These are phyloP conservation scores for Salix exigua DNA, from an alignment of 345 rosid species.

Conservation along the genomic window DNA sequence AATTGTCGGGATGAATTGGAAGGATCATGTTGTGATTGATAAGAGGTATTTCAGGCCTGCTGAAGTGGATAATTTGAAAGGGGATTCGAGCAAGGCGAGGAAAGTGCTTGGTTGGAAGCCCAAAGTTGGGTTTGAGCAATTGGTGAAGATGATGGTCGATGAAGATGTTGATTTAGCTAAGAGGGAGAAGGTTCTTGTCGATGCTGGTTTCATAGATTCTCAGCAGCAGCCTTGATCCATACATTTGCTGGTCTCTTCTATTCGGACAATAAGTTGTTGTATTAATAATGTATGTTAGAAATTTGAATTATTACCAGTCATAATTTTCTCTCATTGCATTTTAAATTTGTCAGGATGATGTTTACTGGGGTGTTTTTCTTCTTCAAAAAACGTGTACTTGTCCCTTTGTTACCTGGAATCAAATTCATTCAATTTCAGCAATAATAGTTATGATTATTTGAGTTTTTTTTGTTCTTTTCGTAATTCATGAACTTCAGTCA, in stretches of 20 bases:
- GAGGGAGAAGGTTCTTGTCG: conserved; percentile 91
- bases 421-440: background rate
- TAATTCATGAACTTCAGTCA: background rate
- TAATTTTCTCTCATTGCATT: background rate
- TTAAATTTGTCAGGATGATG: background rate
- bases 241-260: background rate
- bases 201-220: conserved; percentile 83
- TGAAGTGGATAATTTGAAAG: conserved; percentile 56
- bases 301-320: background rate
- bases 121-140: conserved; percentile 65
- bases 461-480: background rate
- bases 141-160: conserved; percentile 94
- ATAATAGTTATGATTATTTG: no score
- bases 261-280: background rate
- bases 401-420: background rate
- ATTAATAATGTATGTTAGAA: no score
- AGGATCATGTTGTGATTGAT: conserved; percentile 57
- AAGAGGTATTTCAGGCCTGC: conserved; percentile 60
- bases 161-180: conserved; percentile 76
- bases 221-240: conserved; percentile 69
- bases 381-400: background rate
- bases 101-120: conserved; percentile 70
- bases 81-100: conserved; percentile 57
- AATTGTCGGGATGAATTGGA: conserved; percentile 53
- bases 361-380: background rate